Percentiles rank a stretch among this genome's conserved stretches.
These are phyloP conservation scores for Pisolithus microcarpus DNA, from an alignment of 768 basidiomycete species.

Conservation along the genomic window DNA sequence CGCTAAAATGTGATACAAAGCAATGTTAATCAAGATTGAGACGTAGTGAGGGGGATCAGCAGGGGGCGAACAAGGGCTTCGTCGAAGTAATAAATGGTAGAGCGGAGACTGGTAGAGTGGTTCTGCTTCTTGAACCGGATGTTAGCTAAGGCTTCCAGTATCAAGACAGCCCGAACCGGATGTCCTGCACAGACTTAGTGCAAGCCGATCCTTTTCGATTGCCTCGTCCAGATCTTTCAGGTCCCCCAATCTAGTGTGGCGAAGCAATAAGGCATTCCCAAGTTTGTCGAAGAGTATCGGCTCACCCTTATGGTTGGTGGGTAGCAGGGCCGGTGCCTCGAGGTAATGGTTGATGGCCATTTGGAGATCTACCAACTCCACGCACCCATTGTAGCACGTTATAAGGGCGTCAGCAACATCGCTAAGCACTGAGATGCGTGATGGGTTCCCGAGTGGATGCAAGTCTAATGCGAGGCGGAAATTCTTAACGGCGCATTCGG, in stretches of 20 bases:
- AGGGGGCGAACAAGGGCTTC: constrained; percentile 18
- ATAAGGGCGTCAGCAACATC: constrained; percentile 24
- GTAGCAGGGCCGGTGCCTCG: constrained; percentile 12
- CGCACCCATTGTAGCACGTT: constrained; percentile 20
- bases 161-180: constrained; percentile 9
- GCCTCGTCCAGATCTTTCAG: constrained; percentile 20
- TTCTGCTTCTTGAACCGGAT: constrained; percentile 18
- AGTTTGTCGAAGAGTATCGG: constrained; percentile 13
- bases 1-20: constrained; percentile 10
- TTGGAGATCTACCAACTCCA: constrained; percentile 21
- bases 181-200: constrained; percentile 13
- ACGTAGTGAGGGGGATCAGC: constrained; percentile 11
- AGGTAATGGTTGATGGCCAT: constrained; percentile 20
- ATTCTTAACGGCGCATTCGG: constrained; percentile 23
- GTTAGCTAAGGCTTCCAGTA: constrained; percentile 16
- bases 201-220: constrained; percentile 18
- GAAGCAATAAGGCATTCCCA: constrained; percentile 21
- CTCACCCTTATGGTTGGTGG: constrained; percentile 10
- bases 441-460: constrained; percentile 8
- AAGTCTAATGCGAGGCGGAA: constrained; percentile 16
- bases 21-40: constrained; percentile 10
- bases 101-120: constrained; percentile 19
- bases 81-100: constrained; percentile 18
- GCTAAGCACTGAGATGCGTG: constrained; percentile 10
- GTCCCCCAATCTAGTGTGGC: constrained; percentile 10